A percentile compares a stretch with the other conserved stretches of the same genome.
Evolutionary conservation across 1,139 yeast species (phyloP).

Genomic region (Geotrichum cucujoidarum): DNA sequence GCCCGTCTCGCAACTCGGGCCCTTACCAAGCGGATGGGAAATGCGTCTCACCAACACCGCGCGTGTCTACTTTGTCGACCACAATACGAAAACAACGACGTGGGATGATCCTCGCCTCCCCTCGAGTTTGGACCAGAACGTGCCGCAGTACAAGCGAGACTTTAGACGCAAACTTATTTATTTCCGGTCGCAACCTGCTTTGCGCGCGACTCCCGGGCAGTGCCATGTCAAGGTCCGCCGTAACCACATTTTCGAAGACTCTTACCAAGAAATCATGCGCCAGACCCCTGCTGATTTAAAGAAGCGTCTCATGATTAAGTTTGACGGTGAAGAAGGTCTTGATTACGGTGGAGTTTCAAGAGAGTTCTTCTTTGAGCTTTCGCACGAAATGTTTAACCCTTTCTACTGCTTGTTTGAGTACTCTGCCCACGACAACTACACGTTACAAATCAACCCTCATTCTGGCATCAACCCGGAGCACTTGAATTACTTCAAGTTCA

Average conservation of each 20-base stretch:
- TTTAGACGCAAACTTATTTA: slow-evolving; percentile 95
- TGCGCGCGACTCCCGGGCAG: slow-evolving; percentile 95
- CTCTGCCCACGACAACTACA: slow-evolving; percentile 96
- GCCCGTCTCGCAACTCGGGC: slow-evolving; percentile 97
- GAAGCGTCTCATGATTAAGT: slow-evolving; percentile 94
- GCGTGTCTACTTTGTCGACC: slow-evolving; percentile 96
- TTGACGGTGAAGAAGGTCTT: slow-evolving; percentile 98
- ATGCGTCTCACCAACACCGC: slow-evolving; percentile 98
- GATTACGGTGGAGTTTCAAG: slow-evolving; percentile 99
- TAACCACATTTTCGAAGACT: slow-evolving; percentile 93
- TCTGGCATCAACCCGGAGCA: slow-evolving; percentile 98
- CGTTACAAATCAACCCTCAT: slow-evolving; percentile 94
- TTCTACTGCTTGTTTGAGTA: slow-evolving; percentile 95
- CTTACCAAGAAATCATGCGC: slow-evolving; percentile 97
- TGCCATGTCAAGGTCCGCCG: slow-evolving; percentile 97
- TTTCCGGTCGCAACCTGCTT: slow-evolving; percentile 96
- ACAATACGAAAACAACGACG: slow-evolving; percentile 96
- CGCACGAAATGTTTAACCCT: slow-evolving; percentile 98
- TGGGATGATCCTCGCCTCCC: slow-evolving; percentile 99
- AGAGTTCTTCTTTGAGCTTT: slow-evolving; percentile 90
- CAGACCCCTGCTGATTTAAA: slow-evolving; percentile 97
- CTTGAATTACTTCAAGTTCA: slow-evolving; percentile 92
- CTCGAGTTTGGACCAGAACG: slow-evolving; percentile 93
- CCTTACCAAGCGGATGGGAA: slow-evolving; percentile 98
- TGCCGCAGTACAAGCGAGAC: slow-evolving; percentile 98